Evolutionary conservation across 1,284 basidiomycete species (phyloP).

Genomic region (Thelephora terrestris): DNA sequence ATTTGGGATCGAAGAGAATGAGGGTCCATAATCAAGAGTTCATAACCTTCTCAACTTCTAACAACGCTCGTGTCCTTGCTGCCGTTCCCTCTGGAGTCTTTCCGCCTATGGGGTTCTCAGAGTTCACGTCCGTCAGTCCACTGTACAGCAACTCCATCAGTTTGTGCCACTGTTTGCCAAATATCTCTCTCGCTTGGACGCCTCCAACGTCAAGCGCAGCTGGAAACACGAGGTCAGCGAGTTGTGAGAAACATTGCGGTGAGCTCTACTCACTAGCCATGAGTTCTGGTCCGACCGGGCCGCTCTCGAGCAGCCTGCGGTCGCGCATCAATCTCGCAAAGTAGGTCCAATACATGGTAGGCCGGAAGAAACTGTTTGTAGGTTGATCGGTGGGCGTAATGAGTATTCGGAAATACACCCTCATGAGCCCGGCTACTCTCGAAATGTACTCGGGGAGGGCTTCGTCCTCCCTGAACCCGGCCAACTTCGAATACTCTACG

Average conservation of each 20-base stretch:
- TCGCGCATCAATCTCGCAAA: constrained; percentile 50
- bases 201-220: constrained; percentile 72
- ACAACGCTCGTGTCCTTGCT: constrained; percentile 46
- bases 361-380: constrained; percentile 43
- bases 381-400: constrained; percentile 31
- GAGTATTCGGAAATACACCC: constrained; percentile 82
- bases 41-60: constrained; percentile 59
- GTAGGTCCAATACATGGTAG: constrained; percentile 60
- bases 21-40: constrained; percentile 5
- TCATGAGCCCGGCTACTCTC: constrained; percentile 76
- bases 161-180: constrained; percentile 76
- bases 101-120: constrained; percentile 41
- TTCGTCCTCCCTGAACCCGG: constrained; percentile 60
- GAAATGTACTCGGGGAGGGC: constrained; percentile 54
- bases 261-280: constrained; percentile 52
- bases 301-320: constrained; percentile 36
- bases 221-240: constrained; percentile 21
- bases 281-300: constrained; percentile 45
- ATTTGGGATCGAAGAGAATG: background rate
- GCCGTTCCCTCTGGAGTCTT: constrained; percentile 45
- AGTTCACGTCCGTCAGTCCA: constrained; percentile 36
- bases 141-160: constrained; percentile 58
- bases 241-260: constrained; percentile 16
- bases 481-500: constrained; percentile 50
- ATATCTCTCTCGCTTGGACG: constrained; percentile 45